Base-by-base conservation (phyloP, 768 basidiomycete genomes). In the Ramaria rubella region DNA sequence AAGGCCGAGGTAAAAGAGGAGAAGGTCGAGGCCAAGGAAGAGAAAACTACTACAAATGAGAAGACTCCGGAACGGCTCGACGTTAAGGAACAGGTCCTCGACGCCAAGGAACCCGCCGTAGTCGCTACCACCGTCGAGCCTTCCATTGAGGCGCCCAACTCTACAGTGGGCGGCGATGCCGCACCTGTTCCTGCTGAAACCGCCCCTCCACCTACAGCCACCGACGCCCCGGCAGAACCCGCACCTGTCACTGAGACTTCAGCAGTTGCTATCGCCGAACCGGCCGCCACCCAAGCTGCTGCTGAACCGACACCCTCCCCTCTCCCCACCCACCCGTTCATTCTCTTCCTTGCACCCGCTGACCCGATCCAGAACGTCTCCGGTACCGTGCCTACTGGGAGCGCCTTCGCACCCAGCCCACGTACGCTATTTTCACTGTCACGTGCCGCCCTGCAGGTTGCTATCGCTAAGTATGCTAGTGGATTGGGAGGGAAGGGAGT, bases 401-500 rank as follows among this genome's bases (percentile, higher is more conserved):
- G 52, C 23, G 27, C 29, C 21, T 56, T 46, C 17, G 21, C 46
- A n/a, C 26, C 30, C 6, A 24, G 40, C 23, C 55, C 55, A 5
- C 33, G 31, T 7, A 49, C 45, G 21, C 29, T 56, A 24, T 56
- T 56, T 19, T 56, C 43, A 5, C 27, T 56, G 4, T 45, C 55
- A 17, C 55, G 45, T 11, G 33, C 29, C 8, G 42, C 55, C 5
- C 40, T 56, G 15, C 55, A 56, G 26, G 55, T 56, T 23, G 55
- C 45, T 4, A 33, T 56, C 17, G 55, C 29, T 1, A 45, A 56
- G 55, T 56, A 56, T 27, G 55, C 26, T 11, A 15, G 21, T n/a
- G 46, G 55, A 17, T 24, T 46, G 11, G 44, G 44, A 12, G 43
- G 30, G 1, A 24, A 49, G 55, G 55, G 44, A 14, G 24, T 45